Percentiles rank a stretch among this genome's conserved stretches.
Conservation (phyloP, 768 basidiomycete genomes). For the Lentinula sp. region DNA sequence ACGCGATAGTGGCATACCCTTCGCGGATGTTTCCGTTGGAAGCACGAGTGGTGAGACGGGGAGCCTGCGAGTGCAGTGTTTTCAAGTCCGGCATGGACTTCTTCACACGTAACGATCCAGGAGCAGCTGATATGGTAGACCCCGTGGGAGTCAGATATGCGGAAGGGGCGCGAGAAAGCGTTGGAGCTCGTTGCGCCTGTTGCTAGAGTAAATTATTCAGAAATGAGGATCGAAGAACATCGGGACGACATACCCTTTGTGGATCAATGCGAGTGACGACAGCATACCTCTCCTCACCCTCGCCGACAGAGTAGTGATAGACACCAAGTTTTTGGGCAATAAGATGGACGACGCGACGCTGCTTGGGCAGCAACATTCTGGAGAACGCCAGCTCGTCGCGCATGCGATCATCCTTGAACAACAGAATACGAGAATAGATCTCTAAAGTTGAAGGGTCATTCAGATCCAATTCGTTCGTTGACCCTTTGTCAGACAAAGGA, state of each 20-base stretch:
- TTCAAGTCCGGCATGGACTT: constrained; percentile 99
- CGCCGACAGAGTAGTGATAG: constrained; percentile 89
- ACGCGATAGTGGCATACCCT: constrained; percentile 83
- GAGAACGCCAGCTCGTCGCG: constrained; percentile 97
- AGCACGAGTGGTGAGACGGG: constrained; percentile 71
- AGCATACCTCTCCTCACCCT: constrained; percentile 88
- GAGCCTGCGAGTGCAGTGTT: constrained; percentile 73
- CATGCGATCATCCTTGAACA: constrained; percentile 98
- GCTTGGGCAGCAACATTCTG: constrained; percentile 75
- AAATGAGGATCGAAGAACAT: constrained; percentile 6
- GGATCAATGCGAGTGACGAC: constrained; percentile 91
- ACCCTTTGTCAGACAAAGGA: constrained; percentile 59
- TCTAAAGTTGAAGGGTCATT: constrained; percentile 95
- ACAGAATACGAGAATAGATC: constrained; percentile 91
- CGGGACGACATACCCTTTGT: constrained; percentile 52
- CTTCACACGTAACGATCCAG: constrained; percentile 74
- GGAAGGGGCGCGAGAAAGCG: constrained; percentile 76
- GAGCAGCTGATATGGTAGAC: constrained; percentile 32
- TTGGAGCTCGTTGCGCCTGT: constrained; percentile 42
- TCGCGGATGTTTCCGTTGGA: constrained; percentile 87
- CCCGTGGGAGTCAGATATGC: constrained; percentile 63
- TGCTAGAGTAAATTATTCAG: constrained; percentile 22
- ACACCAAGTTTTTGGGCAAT: constrained; percentile 96
- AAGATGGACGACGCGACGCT: constrained; percentile 89
- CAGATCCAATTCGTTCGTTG: constrained; percentile 77